These are phyloP conservation scores for Penicillium angulare DNA, from an alignment of 495 filamentous ascomycete species.

Conservation along the genomic window DNA sequence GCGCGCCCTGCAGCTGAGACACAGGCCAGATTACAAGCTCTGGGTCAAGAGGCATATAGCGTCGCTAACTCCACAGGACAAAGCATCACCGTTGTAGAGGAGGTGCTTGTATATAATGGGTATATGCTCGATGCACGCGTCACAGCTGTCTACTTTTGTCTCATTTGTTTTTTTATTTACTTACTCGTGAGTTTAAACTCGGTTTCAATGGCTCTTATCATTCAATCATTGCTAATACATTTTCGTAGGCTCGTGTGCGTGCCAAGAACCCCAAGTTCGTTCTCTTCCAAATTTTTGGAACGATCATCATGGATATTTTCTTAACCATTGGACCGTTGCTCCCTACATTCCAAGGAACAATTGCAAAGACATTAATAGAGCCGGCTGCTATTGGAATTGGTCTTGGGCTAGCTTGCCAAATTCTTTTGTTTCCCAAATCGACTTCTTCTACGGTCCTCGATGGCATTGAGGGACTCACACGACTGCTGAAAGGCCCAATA, in stretches of 20 bases:
- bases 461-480: constrained; percentile 31
- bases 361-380: constrained; percentile 35
- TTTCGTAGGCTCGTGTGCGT: constrained; percentile 32
- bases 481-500: constrained; percentile 29
- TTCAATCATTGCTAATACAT: background rate
- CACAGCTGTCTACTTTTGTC: constrained; percentile 31
- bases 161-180: constrained; percentile 39
- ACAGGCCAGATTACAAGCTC: constrained; percentile 26
- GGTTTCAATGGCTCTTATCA: too few relatives aligned
- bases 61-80: constrained; percentile 37
- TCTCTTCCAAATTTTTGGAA: constrained; percentile 35
- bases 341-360: constrained; percentile 36
- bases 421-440: constrained; percentile 42
- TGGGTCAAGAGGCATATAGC: constrained; percentile 30
- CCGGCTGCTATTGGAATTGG: constrained; percentile 39
- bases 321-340: constrained; percentile 34
- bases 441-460: constrained; percentile 37
- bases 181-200: constrained; percentile 21
- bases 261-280: constrained; percentile 39
- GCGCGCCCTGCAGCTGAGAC: constrained; percentile 37
- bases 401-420: constrained; percentile 32
- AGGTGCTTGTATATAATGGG: constrained; percentile 33
- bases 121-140: constrained; percentile 44
- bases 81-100: constrained; percentile 15
- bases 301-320: constrained; percentile 38